Percentiles rank a stretch among this genome's conserved stretches.
phyloP scores from a whole-genome alignment of 2,329 filamentous ascomycete species.

The Pseudogymnoascus sp. region DNA sequence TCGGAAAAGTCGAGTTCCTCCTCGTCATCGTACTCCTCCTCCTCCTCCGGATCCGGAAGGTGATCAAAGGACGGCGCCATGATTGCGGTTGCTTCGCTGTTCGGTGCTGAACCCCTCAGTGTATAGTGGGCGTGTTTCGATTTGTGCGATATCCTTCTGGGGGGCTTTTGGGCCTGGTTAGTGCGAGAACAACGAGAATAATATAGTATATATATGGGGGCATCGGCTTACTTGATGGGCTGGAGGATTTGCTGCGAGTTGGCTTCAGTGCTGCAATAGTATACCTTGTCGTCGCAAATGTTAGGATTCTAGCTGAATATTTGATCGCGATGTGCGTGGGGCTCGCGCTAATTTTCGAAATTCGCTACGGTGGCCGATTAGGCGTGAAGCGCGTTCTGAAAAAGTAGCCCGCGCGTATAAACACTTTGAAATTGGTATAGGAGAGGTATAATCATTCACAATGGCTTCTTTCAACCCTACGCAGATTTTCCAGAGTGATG shows the following conservation, averaged over 20 bases:
- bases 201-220: conserved; percentile 5
- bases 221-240: conserved; percentile 5
- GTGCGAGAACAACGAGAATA: conserved; percentile 4
- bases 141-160: conserved; percentile 9
- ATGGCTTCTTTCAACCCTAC: conserved; percentile 70
- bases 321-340: conserved; percentile 13
- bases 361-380: conserved; percentile 13
- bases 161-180: conserved; percentile 7
- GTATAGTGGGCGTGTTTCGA: conserved; percentile 4
- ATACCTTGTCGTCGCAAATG: conserved; percentile 13
- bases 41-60: conserved; percentile 82
- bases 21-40: conserved; percentile 79
- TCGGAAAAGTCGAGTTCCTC: conserved; percentile 94
- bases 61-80: conserved; percentile 95
- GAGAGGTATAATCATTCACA: conserved; percentile 15
- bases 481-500: conserved; percentile 96
- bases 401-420: conserved; percentile 13
- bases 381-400: conserved; percentile 13
- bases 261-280: conserved; percentile 12
- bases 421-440: conserved; percentile 9
- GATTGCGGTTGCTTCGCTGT: conserved; percentile 36
- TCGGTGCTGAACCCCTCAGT: conserved; percentile 2
- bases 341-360: conserved; percentile 13
- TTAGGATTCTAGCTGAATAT: conserved; percentile 12
- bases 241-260: background rate